Conservation (phyloP, 768 basidiomycete genomes). For the Boletus rex-veris region DNA sequence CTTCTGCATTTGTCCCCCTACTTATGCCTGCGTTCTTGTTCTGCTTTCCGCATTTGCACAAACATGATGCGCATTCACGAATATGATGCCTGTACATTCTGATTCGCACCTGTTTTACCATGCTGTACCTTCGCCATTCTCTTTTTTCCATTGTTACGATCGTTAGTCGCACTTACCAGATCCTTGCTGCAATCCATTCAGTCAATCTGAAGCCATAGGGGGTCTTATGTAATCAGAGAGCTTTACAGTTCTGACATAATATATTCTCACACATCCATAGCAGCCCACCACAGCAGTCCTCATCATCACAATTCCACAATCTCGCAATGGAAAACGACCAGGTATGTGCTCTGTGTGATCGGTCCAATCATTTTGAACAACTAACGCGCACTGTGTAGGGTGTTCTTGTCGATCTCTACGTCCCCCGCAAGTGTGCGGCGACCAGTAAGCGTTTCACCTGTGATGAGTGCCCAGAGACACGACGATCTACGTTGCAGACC, state of each 20-base stretch:
- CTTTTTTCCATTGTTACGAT: neutral
- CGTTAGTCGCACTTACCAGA: neutral
- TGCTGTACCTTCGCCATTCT: neutral
- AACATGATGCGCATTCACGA: constrained; percentile 21
- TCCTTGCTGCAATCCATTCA: neutral
- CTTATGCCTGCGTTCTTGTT: constrained; percentile 26
- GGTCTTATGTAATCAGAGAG: constrained; percentile 5
- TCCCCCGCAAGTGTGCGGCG: constrained; percentile 98
- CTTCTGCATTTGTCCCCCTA: constrained; percentile 16
- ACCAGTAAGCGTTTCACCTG: constrained; percentile 65
- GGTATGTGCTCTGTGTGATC: constrained; percentile 41
- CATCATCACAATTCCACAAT: constrained; percentile 9
- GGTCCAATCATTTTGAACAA: neutral
- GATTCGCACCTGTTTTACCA: constrained; percentile 11
- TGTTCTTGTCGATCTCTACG: constrained; percentile 99
- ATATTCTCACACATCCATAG: constrained; percentile 26
- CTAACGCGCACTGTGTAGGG: constrained; percentile 50
- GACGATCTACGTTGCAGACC: constrained; percentile 52
- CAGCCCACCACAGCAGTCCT: neutral
- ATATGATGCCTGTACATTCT: constrained; percentile 12
- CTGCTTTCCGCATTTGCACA: constrained; percentile 15
- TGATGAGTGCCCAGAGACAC: neutral
- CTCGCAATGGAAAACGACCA: constrained; percentile 87
- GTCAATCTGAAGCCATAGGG: neutral
- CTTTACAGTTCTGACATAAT: constrained; percentile 33